Percentiles rank a stretch among this genome's conserved stretches.
These are phyloP conservation scores for Fusarium sarcochroum DNA, from an alignment of 2,329 filamentous ascomycete genomes.

Conservation along the genomic window DNA sequence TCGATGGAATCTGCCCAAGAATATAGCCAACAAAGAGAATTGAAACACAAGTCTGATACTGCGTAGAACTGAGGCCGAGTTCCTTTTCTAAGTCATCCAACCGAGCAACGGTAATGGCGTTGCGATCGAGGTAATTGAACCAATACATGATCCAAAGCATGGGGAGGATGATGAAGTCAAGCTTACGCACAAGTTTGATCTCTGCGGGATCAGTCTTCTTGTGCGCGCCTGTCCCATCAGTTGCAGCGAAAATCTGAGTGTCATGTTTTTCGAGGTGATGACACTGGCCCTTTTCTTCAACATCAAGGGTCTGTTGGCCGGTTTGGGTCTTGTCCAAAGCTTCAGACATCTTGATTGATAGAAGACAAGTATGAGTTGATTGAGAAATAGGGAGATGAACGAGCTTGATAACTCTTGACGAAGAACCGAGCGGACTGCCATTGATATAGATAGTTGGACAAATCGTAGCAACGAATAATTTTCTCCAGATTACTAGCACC, in stretches of 20 bases:
- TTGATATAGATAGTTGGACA: conserved; percentile 17
- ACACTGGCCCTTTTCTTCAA: conserved; percentile 28
- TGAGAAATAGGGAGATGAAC: background rate
- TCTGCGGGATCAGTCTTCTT: conserved; percentile 38
- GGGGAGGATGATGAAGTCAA: conserved; percentile 41
- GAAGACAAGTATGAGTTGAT: background rate
- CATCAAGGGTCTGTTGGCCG: background rate
- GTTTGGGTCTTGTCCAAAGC: background rate
- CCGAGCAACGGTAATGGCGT: conserved; percentile 69
- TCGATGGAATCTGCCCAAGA: conserved; percentile 54
- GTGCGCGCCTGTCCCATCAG: conserved; percentile 36
- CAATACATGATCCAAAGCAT: conserved; percentile 58
- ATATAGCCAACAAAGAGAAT: conserved; percentile 56
- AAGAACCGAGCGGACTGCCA: background rate
- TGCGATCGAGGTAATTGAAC: conserved; percentile 61
- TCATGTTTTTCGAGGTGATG: conserved; percentile 30
- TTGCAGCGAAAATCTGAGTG: conserved; percentile 2
- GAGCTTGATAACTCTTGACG: background rate
- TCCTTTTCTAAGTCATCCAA: conserved; percentile 68
- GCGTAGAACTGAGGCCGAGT: conserved; percentile 58
- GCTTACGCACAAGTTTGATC: conserved; percentile 39
- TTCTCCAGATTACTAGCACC: background rate
- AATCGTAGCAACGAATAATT: conserved; percentile 1
- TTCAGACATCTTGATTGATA: conserved; percentile 1
- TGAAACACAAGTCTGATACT: conserved; percentile 54